Percentiles rank a stretch among this genome's conserved stretches.
Conservation (phyloP, 768 basidiomycete genomes). For the Suillus subluteus region DNA sequence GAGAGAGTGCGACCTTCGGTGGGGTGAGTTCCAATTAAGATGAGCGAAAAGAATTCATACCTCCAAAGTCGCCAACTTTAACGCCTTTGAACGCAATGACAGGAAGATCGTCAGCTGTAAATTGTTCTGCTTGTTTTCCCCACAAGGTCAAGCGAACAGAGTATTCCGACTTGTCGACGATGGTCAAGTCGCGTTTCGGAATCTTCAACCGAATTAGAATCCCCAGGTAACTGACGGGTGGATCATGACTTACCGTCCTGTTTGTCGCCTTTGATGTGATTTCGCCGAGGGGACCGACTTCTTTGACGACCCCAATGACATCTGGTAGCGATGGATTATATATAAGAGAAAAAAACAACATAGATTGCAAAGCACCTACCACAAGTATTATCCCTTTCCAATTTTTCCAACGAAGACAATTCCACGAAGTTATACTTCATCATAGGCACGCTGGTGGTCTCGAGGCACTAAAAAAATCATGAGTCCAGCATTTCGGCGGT, state of each 20-base stretch:
- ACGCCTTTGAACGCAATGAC: constrained; percentile 94
- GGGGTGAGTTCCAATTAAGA: constrained; percentile 15
- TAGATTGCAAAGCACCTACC: constrained; percentile 51
- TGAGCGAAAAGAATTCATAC: constrained; percentile 38
- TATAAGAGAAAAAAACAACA: not conserved
- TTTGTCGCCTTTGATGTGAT: constrained; percentile 78
- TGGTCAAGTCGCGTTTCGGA: constrained; percentile 83
- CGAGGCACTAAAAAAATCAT: constrained; percentile 66
- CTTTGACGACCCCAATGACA: constrained; percentile 86
- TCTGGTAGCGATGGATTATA: constrained; percentile 48
- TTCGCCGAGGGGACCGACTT: constrained; percentile 66
- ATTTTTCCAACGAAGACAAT: constrained; percentile 61
- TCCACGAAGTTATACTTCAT: constrained; percentile 84
- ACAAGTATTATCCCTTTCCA: constrained; percentile 80
- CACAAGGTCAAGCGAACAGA: constrained; percentile 88
- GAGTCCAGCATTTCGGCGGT: constrained; percentile 9
- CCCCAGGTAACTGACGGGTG: not conserved
- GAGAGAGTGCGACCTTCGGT: constrained; percentile 77
- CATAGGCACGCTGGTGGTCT: constrained; percentile 73
- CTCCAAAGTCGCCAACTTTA: constrained; percentile 90
- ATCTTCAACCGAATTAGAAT: constrained; percentile 49
- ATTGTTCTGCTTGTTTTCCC: constrained; percentile 94
- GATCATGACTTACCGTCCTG: constrained; percentile 50
- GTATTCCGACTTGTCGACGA: constrained; percentile 84
- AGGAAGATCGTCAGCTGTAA: constrained; percentile 56